Evolutionary conservation across 2,329 filamentous ascomycete genomes (phyloP).

Genomic region (Neopestalotiopsis rosae): DNA sequence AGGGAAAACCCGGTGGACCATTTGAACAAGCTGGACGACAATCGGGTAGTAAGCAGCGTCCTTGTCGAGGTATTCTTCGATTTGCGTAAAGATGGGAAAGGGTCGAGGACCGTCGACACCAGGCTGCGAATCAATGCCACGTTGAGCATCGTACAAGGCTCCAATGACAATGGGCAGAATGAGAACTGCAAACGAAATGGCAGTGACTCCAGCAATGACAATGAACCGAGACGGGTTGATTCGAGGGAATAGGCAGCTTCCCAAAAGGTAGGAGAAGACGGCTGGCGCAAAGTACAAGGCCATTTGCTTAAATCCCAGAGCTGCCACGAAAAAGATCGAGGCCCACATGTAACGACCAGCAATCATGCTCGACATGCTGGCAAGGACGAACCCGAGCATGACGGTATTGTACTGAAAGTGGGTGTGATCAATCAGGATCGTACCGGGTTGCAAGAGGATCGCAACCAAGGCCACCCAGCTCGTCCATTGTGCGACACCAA

Average conservation of each 20-base stretch:
- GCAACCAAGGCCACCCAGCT: constrained; percentile 85
- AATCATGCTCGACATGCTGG: constrained; percentile 86
- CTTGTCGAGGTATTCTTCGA: constrained; percentile 65
- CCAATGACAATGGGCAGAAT: constrained; percentile 78
- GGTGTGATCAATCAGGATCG: constrained; percentile 85
- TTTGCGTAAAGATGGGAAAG: constrained; percentile 64
- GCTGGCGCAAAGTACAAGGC: constrained; percentile 94
- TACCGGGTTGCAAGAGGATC: constrained; percentile 89
- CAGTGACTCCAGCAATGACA: constrained; percentile 75
- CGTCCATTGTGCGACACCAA: constrained; percentile 81
- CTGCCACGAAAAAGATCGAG: constrained; percentile 89
- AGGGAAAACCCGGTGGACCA: constrained; percentile 91
- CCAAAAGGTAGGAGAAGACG: constrained; percentile 90
- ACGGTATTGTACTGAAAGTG: constrained; percentile 97
- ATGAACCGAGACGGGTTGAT: constrained; percentile 72
- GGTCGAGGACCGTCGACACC: constrained; percentile 63
- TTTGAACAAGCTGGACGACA: constrained; percentile 79
- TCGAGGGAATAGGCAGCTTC: constrained; percentile 79
- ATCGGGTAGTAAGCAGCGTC: constrained; percentile 75
- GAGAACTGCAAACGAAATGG: constrained; percentile 74
- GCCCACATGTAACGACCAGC: constrained; percentile 87
- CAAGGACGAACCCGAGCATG: constrained; percentile 91
- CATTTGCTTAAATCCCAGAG: constrained; percentile 99
- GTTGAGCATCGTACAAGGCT: constrained; percentile 70
- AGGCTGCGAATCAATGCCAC: constrained; percentile 62